phyloP scores from a whole-genome alignment of 768 basidiomycete species.

The Mycena filopes region DNA sequence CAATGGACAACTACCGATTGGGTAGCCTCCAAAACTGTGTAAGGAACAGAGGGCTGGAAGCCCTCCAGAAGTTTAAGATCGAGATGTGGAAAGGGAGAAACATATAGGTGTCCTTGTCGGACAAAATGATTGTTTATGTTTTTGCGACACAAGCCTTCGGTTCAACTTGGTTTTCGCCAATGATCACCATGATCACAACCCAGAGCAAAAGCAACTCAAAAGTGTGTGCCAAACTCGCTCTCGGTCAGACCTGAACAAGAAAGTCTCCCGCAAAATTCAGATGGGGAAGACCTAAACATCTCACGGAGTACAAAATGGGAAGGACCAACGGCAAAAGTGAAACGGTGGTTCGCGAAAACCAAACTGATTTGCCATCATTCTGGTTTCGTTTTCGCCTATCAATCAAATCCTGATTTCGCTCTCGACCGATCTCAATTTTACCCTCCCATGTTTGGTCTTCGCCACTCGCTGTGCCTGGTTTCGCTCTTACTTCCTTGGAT shows the following conservation, averaged over 20 bases:
- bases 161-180: background rate
- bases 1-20: no score
- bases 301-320: background rate
- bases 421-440: background rate
- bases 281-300: background rate
- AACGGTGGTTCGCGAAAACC: background rate
- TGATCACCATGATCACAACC: constrained; percentile 4
- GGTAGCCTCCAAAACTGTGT: no score
- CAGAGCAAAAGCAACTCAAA: background rate
- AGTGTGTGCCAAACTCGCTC: background rate
- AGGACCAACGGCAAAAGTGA: background rate
- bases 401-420: background rate
- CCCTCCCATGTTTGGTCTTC: background rate
- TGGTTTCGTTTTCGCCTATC: background rate
- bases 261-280: background rate
- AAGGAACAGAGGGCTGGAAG: no score
- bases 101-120: constrained; percentile 53
- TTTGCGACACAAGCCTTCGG: no score
- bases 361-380: background rate
- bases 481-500: no score
- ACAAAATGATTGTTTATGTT: constrained; percentile 1
- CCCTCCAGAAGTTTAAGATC: no score
- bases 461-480: background rate
- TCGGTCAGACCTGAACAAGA: background rate
- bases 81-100: no score